A percentile compares a stretch with the other conserved stretches of the same genome.
Evolutionary conservation across 2,329 filamentous ascomycete genomes (phyloP).

Genomic region (Epichloe hybrida): DNA sequence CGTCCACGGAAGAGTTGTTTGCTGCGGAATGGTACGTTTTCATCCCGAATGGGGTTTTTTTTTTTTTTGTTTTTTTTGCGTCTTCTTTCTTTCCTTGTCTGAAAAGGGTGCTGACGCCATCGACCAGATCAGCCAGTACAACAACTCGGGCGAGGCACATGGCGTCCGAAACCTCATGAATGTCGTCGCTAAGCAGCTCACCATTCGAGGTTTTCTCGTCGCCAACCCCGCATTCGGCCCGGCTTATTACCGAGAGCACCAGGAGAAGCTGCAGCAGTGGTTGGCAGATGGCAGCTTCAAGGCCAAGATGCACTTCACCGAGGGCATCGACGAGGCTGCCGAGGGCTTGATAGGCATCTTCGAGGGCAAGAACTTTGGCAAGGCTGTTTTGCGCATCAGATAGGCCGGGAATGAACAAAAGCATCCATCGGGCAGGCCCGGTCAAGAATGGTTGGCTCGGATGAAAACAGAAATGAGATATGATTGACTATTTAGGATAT

Average conservation of each 20-base stretch:
- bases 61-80: rapidly evolving
- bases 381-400: conserved; percentile 47
- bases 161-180: conserved; percentile 52
- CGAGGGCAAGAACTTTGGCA: conserved; percentile 71
- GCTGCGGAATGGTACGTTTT: conserved; percentile 43
- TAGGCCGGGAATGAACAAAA: not conserved
- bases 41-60: no score
- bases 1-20: conserved; percentile 48
- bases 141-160: conserved; percentile 46
- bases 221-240: conserved; percentile 49
- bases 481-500: not conserved
- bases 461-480: not conserved
- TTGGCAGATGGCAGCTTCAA: conserved; percentile 63
- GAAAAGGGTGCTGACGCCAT: not conserved
- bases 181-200: conserved; percentile 55
- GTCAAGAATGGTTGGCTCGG: no score
- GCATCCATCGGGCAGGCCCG: no score
- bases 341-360: conserved; percentile 66
- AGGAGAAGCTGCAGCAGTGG: conserved; percentile 64
- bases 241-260: conserved; percentile 55
- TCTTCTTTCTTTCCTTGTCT: not conserved
- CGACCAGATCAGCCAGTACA: conserved; percentile 57
- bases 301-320: conserved; percentile 51
- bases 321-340: conserved; percentile 66
- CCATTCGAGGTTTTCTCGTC: conserved; percentile 66